Base-by-base conservation (phyloP, 148 eudicot species). In the Rhododendron griersonianum region DNA sequence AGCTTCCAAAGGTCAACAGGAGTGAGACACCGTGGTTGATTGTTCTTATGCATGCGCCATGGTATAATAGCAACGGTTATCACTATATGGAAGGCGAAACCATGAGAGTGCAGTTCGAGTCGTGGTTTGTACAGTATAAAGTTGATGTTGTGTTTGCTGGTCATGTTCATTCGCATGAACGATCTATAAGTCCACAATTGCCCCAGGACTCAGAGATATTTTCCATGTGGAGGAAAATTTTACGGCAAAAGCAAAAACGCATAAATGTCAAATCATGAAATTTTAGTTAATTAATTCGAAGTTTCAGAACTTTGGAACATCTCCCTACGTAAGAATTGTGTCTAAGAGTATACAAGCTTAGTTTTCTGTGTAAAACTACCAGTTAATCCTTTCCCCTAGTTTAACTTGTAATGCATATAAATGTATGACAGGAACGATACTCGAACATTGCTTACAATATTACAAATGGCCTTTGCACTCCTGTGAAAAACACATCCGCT, bases 141-240 rank as follows among this genome's bases (percentile, higher is more conserved):
- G 91, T 91, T 39, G 92, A 89, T 82, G 86, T 82, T 28, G 91
- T 90, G n/a, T 87, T 90, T 76, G 61, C 92, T 19, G 91, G 91
- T 80, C 92, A 90, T 85, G 91, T 90, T 71, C 91, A 91, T 81
- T 89, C 91, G 5, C 89, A 91, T 67, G 92, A 91, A 69, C 85
- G 90, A 86, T 84, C 91, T 6, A 91, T 91, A 87, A 81, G 90
- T 84, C 11, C 81, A 39, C 21, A 18, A 4, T 13, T n/a, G 37
- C 0, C 25, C 81, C 21, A 7, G 11, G 2, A 39, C 67, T 61
- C 59, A 1, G 25, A 61, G 67, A 61, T 21, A 8, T 23, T 63
- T 11, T 51, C 15, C 3, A 53, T 4, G 18, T 53, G 69, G 13
- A 39, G 25, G 39, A 16, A 69, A 25, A 35, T 55, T 59, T 5